Evolutionary conservation across 1,284 basidiomycete genomes (phyloP), one percentile per base, ranked within the genome.

Genomic region (Blastosporella zonata): DNA sequence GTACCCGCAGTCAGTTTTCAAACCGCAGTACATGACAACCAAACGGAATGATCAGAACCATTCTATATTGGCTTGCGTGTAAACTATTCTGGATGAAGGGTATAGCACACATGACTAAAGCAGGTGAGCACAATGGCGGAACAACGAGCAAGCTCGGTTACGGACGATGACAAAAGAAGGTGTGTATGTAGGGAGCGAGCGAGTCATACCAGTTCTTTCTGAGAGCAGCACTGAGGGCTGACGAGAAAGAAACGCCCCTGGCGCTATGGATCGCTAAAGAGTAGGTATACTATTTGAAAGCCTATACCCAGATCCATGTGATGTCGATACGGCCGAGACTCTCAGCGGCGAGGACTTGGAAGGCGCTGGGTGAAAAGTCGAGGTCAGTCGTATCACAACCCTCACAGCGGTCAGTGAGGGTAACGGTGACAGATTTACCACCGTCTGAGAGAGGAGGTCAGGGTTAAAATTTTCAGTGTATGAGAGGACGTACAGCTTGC

Each of bases 331-430:
- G 79, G 27, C 86, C 86, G n/a, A 73, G 36, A 27, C 56, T 44
- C 9, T 54, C 40, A 51, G 61, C 54, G 6, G 71, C 69, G 43
- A 77, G 62, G 5, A 58, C 1, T 1, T 58, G 2, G 66, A 88
- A 88, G 3, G 81, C 81, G 7, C 63, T 2, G 2, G 77, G 79
- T 15, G 81, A 81, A 56, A 83, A 71, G 64, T 85, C 83, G 49
- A 87, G 72, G 59, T 78, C 73, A 38, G 63, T 70, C 12, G 63
- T 2, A 0, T 50, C 53, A 56, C 85, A 89, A 9, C 62, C 84
- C 3, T 48, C 62, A 60, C 87, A 90, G 27, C 84, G 73, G 62
- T 90, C 87, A 0, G 70, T 73, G 51, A 87, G 62, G 0, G 64
- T 65, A 27, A 85, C 77, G 0, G 62, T 68, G 37, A 81, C 69